Evolutionary conservation across 164 flowering plant species (phyloP), one percentile per base, ranked within the genome.

Genomic region (Vitis rotundifolia): DNA sequence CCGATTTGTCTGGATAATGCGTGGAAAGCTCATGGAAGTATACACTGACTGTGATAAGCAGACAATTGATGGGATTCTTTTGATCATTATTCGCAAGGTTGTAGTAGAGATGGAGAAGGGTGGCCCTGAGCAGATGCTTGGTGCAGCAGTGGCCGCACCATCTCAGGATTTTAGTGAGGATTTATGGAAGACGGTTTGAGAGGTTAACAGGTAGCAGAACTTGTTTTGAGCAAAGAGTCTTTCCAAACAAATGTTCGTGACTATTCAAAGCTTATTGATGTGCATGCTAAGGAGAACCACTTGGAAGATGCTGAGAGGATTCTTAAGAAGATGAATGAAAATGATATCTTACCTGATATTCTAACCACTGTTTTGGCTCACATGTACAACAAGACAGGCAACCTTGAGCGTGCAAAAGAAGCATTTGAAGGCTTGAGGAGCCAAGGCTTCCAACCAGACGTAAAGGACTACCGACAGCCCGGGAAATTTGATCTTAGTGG

Each of bases 1-100:
- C 5, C 76, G 98, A 73, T 90, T 96, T 63, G 92, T 83, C 4
- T 87, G 85, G 86, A 77, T 84, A 18, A 91, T 93, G 93, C 84
- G 97, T 0, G 80, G 83, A 26, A 89, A 89, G 76, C 74, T 96
- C 55, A 49, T 70, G 2, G 89, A 82, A 64, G 88, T 68, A 0
- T 90, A 87, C 68, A 77, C 89, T 1, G 83, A 84, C 26, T 76
- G 78, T 57, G 92, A 91, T 64, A 93, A 89, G 72, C 68, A 78
- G 26, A 85, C 92, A 4, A 53, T 91, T n/a, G 84, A 93, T 64
- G 87, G 79, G 0, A 93, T 96, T 98, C 86, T 93, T 9, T 59
- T 83, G 75, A 22, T 90, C 55, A 90, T 96, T 22, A 87, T 86
- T 11, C 82, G 67, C 47, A 90, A 86, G 68, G 96, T 93, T 19